Conservation (phyloP, 495 filamentous ascomycete species). For the Neurospora sp. region DNA sequence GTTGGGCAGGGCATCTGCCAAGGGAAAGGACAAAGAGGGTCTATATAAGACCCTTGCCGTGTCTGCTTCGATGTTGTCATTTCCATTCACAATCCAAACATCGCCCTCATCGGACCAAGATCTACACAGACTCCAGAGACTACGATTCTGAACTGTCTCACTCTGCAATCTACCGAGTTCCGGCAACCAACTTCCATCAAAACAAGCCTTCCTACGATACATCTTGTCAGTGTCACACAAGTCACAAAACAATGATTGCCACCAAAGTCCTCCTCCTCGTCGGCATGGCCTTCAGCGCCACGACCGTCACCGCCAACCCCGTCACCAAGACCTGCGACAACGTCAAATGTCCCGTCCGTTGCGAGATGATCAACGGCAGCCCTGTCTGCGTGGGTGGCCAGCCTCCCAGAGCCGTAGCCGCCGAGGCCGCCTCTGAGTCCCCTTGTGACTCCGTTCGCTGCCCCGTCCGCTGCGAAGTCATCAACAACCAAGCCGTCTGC, state of each 20-base stretch:
- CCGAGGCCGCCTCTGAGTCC: neutral
- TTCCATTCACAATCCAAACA: neutral
- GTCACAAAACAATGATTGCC: neutral
- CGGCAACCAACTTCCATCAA: neutral
- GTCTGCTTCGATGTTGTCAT: neutral
- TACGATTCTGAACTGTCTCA: neutral
- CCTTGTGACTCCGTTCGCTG: neutral
- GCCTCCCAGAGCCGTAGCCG: neutral
- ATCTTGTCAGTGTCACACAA: neutral
- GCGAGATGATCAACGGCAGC: slow-evolving; percentile 6
- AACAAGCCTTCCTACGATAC: neutral
- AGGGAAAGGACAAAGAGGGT: neutral
- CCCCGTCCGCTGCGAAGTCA: neutral
- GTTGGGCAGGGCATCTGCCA: neutral
- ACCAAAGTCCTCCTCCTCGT: slow-evolving; percentile 3
- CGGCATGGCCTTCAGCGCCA: slow-evolving; percentile 6
- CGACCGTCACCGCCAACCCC: slow-evolving; percentile 2
- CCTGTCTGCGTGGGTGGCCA: slow-evolving; percentile 5
- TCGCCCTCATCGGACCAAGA: neutral
- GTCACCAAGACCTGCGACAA: slow-evolving; percentile 5
- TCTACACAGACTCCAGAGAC: neutral
- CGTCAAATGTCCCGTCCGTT: slow-evolving; percentile 8
- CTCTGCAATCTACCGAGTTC: neutral
- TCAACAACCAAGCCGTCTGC: neutral
- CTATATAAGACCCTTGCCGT: neutral